Percentiles rank a stretch among this genome's conserved stretches.
These are phyloP conservation scores for Sindora glabra DNA, from an alignment of 306 rosid genomes.

Conservation along the genomic window DNA sequence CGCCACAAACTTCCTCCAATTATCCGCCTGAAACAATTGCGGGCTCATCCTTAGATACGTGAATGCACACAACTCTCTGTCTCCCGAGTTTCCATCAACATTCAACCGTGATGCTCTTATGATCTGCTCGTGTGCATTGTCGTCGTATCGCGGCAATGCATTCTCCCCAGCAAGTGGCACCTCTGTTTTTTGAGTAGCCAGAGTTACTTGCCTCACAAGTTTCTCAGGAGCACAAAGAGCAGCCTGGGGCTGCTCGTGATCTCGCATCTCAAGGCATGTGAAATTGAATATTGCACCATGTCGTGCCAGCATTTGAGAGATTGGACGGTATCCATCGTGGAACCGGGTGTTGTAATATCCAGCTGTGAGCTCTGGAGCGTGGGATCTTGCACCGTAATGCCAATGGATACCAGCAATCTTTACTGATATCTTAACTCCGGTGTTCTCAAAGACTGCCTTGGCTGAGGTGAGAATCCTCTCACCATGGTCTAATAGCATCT, in stretches of 20 bases:
- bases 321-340: constrained; percentile 78
- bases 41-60: constrained; percentile 92
- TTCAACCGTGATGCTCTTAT: constrained; percentile 47
- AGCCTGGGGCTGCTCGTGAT: constrained; percentile 86
- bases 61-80: constrained; percentile 70
- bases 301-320: constrained; percentile 89
- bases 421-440: constrained; percentile 72
- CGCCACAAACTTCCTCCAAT: constrained; percentile 74
- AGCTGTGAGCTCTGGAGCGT: constrained; percentile 97
- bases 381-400: constrained; percentile 95
- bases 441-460: constrained; percentile 43
- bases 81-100: constrained; percentile 33
- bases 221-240: constrained; percentile 85
- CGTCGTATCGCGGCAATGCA: constrained; percentile 73
- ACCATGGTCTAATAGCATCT: constrained; percentile 75
- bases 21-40: constrained; percentile 59
- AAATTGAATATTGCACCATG: constrained; percentile 89
- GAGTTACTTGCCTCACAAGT: constrained; percentile 82
- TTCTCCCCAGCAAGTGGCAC: constrained; percentile 91
- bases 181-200: constrained; percentile 55
- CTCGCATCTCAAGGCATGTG: constrained; percentile 92
- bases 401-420: constrained; percentile 94
- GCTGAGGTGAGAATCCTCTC: constrained; percentile 79
- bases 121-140: constrained; percentile 64
- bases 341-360: constrained; percentile 87